Evolutionary conservation across 1,139 yeast species (phyloP), one percentile per base, ranked within the genome.

Genomic region (Diutina sp.): DNA sequence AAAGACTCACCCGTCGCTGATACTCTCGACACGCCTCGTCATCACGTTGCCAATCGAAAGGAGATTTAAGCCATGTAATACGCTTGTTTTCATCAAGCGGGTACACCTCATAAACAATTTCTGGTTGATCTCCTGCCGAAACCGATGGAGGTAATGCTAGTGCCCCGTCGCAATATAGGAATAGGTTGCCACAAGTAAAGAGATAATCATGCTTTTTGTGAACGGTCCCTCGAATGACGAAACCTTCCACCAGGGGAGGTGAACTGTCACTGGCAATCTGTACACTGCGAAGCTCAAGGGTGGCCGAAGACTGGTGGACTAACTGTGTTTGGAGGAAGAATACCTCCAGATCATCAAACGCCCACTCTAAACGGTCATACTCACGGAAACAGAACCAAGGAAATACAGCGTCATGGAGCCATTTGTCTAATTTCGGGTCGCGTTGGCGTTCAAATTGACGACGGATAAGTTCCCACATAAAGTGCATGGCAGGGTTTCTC

Each of bases 351-450:
- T 78, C 76, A 51, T 83, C 84, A 55, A 75, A 67, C 9, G 84
- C 69, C 96, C 96, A 90, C 62, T 88, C 95, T 12, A 89, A 64
- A 45, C 90, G 71, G 66, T 89, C 96, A 65, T 85, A 88, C 55
- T 80, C 73, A 59, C 83, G 80, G 76, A 87, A 63, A 79, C 86
- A 66, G 76, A 78, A 59, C 87, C 89, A 65, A 62, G 74, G 67
- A 44, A 65, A 61, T 0, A 55, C 68, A 62, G 55, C 65, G 41
- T 54, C 58, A 46, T 55, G 71, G 18, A 63, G 50, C 68, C 69
- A 67, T 8, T 57, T 47, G 12, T 57, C 54, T 14, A 61, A 58
- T 8, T 63, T 8, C 3, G 9, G 9, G n/a, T 41, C 11, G 18
- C 16, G 14, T 12, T 16, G 46, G n/a, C 28, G 32, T 38, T 12